Base-by-base conservation (phyloP, 805 yeast species). In the Schwanniomyces yamadae region DNA sequence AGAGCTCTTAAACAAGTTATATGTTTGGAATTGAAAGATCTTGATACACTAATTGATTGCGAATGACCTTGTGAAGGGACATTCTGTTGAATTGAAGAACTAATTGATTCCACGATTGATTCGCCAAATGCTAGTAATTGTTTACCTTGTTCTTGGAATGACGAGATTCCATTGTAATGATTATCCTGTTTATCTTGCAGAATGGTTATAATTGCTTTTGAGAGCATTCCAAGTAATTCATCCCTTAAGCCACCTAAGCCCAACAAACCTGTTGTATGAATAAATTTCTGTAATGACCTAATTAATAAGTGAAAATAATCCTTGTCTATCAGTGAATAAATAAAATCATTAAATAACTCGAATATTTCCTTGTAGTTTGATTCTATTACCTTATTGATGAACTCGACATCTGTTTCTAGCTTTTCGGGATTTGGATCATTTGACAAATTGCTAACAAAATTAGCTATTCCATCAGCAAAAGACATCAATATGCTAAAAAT, bases 221-320 rank as follows among this genome's bases (percentile, higher is more conserved):
- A 52, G 14, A 66, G 41, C 18, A 62, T 42, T 22, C 34, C 26
- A 10, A 68, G 45, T 12, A 64, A 42, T 0, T 77, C 74, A 49
- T 87, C 84, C 32, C 95, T 64, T 15, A 82, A 66, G 0, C 63
- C 65, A 1, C 57, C 51, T 9, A 84, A 53, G 0, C 78, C 80
- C n/a, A 89, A 57, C 11, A 87, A 62, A 0, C 97, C 97, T 0
- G 90, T 74, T 0, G 90, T 78, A 54, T 88, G 96, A 5, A 95
- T 78, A 32, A 86, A 68, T 44, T 82, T 81, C 55, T 91, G 97
- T 6, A 86, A 69, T 0, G 95, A 75, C 25, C 95, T 66, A 2
- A 89, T 77, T 3, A 82, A 51, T 7, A 67, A 60, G 38, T 84
- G 84, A 55, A 85, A 90, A 14, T 79, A 52, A 12, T 84, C 91